Evolutionary conservation across 345 rosid species (phyloP), one percentile per base, ranked within the genome.

Genomic region (Rhizophora apiculata): DNA sequence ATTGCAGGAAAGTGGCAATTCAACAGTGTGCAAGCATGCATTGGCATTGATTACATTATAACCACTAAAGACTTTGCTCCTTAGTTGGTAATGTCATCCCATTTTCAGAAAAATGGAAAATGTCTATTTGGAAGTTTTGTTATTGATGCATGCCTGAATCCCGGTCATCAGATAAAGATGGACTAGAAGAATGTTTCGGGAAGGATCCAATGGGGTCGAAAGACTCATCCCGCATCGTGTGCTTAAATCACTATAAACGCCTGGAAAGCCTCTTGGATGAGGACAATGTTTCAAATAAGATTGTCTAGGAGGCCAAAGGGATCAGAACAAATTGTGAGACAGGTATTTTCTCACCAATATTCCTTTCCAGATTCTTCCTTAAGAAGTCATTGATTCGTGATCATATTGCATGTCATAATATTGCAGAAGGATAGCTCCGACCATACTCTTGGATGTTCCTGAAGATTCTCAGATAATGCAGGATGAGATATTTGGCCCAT

Each of bases 401-500:
- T 26, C 1, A 6, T 21, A 19, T 18, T 8, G 54, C 19, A 2
- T 6, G 8, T 20, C 48, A 31, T 1, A 9, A 34, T 32, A 19
- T 31, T 76, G 75, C 75, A 83, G 89, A 70, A 81, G 59, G 81
- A 82, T 85, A 20, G 77, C 79, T 74, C 87, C 87, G 20, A 85
- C 89, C 20, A 59, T 83, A 63, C 48, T 83, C 60, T 34, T 85
- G 67, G 87, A 82, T 71, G 82, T 74, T 55, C 89, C 83, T 32
- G 76, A 74, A 57, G 84, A 80, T 51, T 75, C 89, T 36, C 52
- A 13, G 62, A 72, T 85, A 15, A 85, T 85, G 87, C 80, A 83
- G 60, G 89, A 85, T 61, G 89, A 85, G 76, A 85, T 83, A 54
- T 83, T 85, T n/a, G 87, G 87, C n/a, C 87, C 89, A 26, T 67